These are phyloP conservation scores for Monilinia aucupariae DNA, from an alignment of 2,329 filamentous ascomycete genomes.

Conservation along the genomic window DNA sequence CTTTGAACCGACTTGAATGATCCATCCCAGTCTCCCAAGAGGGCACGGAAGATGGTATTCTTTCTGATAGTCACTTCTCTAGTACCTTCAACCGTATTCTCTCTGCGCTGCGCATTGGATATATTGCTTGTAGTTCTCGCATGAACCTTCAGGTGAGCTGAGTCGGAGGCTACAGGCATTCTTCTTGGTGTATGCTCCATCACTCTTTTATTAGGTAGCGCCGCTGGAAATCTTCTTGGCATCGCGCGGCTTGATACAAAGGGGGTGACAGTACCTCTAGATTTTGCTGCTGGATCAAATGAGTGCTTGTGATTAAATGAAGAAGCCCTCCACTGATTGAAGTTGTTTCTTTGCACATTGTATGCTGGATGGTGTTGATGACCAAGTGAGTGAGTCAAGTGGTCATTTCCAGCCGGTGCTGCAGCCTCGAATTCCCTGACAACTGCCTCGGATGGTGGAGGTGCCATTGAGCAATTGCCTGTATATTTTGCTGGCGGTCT, in stretches of 20 bases:
- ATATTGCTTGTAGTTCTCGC: conserved; percentile 24
- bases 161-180: conserved; percentile 15
- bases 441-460: background rate
- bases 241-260: background rate
- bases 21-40: background rate
- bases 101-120: background rate
- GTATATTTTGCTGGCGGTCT: background rate
- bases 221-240: background rate
- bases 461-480: background rate
- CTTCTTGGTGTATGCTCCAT: conserved; percentile 20
- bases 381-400: background rate
- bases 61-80: conserved; percentile 6
- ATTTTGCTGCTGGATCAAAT: background rate
- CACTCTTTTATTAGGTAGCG: background rate
- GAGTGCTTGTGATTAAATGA: background rate
- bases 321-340: background rate
- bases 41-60: background rate
- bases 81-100: background rate
- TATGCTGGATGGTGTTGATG: background rate
- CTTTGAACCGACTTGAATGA: background rate
- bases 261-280: too few relatives aligned
- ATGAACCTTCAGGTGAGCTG: conserved; percentile 20
- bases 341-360: background rate
- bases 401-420: background rate
- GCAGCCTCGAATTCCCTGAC: background rate